Evolutionary conservation across 176 grass and related monocot species (phyloP).

Genomic region (Chrysopogon serrulatus): DNA sequence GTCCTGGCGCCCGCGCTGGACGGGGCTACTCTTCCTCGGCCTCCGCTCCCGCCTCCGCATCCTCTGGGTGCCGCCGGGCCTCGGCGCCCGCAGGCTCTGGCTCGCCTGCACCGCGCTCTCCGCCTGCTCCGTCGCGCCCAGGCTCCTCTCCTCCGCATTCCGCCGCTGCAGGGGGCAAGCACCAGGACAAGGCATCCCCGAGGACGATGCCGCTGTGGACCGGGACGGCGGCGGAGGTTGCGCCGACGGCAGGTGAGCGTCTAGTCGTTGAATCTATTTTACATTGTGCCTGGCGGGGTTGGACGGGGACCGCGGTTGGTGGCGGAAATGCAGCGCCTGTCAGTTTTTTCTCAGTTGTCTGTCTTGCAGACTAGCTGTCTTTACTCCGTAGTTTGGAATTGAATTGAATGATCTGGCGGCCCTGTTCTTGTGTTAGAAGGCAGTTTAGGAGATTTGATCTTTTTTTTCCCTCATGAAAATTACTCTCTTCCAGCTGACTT

Average conservation of each 20-base stretch:
- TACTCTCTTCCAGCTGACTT: background rate
- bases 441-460: background rate
- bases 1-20: constrained; percentile 95
- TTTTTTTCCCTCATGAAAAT: constrained; percentile 3
- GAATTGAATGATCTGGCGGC: background rate
- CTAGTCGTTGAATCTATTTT: background rate
- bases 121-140: constrained; percentile 79
- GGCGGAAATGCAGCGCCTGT: constrained; percentile 8
- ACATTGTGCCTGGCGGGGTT: background rate
- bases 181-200: background rate
- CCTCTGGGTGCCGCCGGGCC: constrained; percentile 64
- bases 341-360: background rate
- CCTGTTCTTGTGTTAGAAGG: background rate
- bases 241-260: constrained; percentile 33
- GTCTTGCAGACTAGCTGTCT: background rate
- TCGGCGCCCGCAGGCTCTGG: constrained; percentile 88
- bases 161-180: constrained; percentile 12
- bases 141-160: constrained; percentile 49
- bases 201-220: background rate
- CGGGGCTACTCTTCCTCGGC: constrained; percentile 83
- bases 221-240: background rate
- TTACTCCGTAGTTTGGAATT: background rate
- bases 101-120: constrained; percentile 96
- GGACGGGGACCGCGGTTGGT: background rate
- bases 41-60: constrained; percentile 67